Evolutionary conservation across 2,329 filamentous ascomycete species (phyloP), one percentile per base, ranked within the genome.

Genomic region (Thermochaetoides dissita): DNA sequence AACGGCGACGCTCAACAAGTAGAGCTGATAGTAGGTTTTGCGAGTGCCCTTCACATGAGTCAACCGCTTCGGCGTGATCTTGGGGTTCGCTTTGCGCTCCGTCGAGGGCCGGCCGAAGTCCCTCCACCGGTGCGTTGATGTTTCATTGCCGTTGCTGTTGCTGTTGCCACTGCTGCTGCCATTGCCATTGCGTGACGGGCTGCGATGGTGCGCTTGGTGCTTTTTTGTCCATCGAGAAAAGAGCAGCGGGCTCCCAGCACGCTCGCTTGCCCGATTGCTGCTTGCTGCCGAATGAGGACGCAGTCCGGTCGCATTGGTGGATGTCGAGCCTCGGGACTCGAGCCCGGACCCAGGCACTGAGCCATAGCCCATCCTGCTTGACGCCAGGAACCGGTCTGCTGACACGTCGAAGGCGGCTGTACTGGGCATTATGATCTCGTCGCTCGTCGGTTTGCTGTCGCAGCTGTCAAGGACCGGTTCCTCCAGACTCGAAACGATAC

Each of bases 171-270:
- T 24, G 17, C 17, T 24, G 17, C 17, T 24, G 17, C 17, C 17
- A 24, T 24, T 24, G 17, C 17, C 17, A 24, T 24, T 24, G 5
- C 17, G 17, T 24, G 17, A 24, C 17, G 17, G 10, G 30, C 34
- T 10, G 17, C 50, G 43, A 17, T 46, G 44, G 30, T 49, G 47
- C 12, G 48, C 42, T 10, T 52, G 50, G 33, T 53, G 48, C 12
- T 50, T 46, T 35, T 42, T 49, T 8, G 43, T 39, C 53, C 53
- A 55, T 8, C 51, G 45, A 17, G 51, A 40, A 40, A 55, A 52
- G 17, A 47, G 34, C 36, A 44, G 40, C 1, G 53, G 51, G 36
- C 46, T 53, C 6, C 45, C 30, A 4, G 50, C 48, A n/a, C 46
- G 48, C 10, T 41, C 45, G 37, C 46, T 46, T 24, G 34, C 45